These are phyloP conservation scores for Ophiocordyceps polyrhachis-furcata DNA, from an alignment of 2,329 filamentous ascomycete genomes.

Conservation along the genomic window DNA sequence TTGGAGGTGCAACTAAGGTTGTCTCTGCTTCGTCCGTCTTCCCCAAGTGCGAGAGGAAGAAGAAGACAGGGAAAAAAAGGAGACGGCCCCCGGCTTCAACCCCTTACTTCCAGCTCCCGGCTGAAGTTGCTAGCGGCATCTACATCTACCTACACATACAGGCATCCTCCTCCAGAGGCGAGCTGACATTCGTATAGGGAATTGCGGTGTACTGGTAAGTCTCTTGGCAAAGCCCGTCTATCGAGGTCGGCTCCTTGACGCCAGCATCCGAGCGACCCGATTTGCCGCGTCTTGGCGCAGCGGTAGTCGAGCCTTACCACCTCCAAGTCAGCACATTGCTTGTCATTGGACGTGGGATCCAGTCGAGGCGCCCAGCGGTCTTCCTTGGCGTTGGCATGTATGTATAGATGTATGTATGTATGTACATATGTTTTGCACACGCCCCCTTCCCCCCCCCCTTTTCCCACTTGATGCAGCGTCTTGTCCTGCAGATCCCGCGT, in stretches of 20 bases:
- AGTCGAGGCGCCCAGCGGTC: neutral
- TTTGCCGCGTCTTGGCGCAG: constrained; percentile 1
- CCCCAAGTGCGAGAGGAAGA: too few species aligned
- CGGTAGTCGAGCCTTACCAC: neutral
- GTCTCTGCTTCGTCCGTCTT: too few species aligned
- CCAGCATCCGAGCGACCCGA: constrained; percentile 1
- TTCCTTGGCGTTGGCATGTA: neutral
- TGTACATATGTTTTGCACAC: neutral
- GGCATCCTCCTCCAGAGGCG: neutral
- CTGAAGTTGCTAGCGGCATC: neutral
- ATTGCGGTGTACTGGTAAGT: neutral
- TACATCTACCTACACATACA: neutral
- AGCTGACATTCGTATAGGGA: neutral
- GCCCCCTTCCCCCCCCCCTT: too few species aligned
- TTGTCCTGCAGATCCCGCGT: neutral
- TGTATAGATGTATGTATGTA: too few species aligned
- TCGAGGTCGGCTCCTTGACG: neutral
- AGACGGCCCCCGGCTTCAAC: neutral
- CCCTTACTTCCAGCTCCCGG: neutral
- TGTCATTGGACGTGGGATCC: neutral
- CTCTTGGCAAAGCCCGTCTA: neutral
- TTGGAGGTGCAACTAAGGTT: too few species aligned
- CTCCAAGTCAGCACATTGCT: neutral
- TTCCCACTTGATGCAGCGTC: neutral
- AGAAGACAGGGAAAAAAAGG: too few species aligned